Evolutionary conservation across 352 stramenopile species (phyloP), one percentile per base, ranked within the genome.

Genomic region (Thalassiosira mediterranea): DNA sequence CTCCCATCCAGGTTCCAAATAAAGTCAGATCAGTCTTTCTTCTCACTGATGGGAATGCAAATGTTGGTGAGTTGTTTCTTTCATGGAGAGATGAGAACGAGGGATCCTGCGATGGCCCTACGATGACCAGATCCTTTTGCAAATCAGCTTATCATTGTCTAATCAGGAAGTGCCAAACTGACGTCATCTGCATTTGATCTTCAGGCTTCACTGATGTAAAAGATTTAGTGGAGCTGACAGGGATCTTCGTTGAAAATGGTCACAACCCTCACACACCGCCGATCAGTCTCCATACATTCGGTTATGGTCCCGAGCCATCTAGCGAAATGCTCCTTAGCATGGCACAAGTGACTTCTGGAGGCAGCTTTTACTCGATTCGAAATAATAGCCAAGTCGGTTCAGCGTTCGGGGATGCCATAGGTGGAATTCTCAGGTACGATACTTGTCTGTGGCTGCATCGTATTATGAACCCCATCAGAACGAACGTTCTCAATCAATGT

Each of bases 371-470:
- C 56, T 84, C 85, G 53, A 64, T 90, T 0, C 62, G 69, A 47
- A 60, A 81, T 26, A 83, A 88, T 44, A 42, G 46, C 10, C 56
- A 87, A 54, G 73, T 90, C 11, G 49, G 32, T n/a, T 83, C 63
- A 34, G 84, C 86, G n/a, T 93, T 94, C 72, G 87, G 84, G 1
- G 82, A 93, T 74, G 84, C 79, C 52, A 52, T 94, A n/a, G 89
- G 89, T 51, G 89, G 89, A 23, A 74, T 93, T 48, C 49, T 92
- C 0, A n/a, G 74, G 19, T 67, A 83, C 7, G 21, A 37, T n/a
- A 56, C 19, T 53, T 10, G 29, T 29, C 15, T 23, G 0, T 19
- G 29, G n/a, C 1, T 10, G 15, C 1, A 26, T 25, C 8, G n/a
- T n/a, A 53, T 23, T 25, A 8, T 53, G 25, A 10, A 53, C n/a